Base-by-base conservation (phyloP, 2,329 filamentous ascomycete genomes). In the Scorias spongiosa region DNA sequence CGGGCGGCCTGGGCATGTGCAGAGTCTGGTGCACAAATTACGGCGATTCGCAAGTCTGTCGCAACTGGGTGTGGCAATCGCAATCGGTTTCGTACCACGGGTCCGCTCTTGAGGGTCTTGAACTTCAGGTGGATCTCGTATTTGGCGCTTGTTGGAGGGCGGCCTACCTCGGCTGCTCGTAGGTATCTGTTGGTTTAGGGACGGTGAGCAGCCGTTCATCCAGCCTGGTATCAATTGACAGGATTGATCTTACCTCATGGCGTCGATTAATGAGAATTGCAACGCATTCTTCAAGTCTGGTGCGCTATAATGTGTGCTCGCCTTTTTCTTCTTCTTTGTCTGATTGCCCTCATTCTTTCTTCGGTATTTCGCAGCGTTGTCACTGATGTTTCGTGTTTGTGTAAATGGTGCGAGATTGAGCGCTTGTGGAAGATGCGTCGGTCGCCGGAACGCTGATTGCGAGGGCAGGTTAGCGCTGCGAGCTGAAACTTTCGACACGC, bases 111-210 rank as follows among this genome's bases (percentile, higher is more conserved):
- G 53, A 78, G 72, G 1, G 89, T 87, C 57, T 81, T 81, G 49
- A 98, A 68, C 57, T 82, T 87, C 54, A 98, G 68, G 56, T 84
- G 75, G 42, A 96, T 57, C 62, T 96, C 91, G 69, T 98, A 98
- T 63, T 95, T 96, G 53, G 79, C 71, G 10, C 71, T 69, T 2
- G 74, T 71, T 2, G 84, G 81, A 41, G 80, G 75, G 43, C 77
- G 77, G 57, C 91, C 89, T 54, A 95, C 88, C 74, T 98, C 91
- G 57, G 82, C 80, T 40, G 91, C 89, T 57, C 86, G 84, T 51
- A 98, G 77, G 61, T 94, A 91, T 60, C 87, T 94, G 52, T 26
- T 46, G 41, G 38, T 14, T 37, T n/a, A 26, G 7, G 20, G 20
- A 4, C 7, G 20, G 20, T 26, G 20, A 26, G 20, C 20, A 26